Base-by-base conservation (phyloP, 2,329 filamentous ascomycete genomes). In the Ploettnerulaceae sp. region DNA sequence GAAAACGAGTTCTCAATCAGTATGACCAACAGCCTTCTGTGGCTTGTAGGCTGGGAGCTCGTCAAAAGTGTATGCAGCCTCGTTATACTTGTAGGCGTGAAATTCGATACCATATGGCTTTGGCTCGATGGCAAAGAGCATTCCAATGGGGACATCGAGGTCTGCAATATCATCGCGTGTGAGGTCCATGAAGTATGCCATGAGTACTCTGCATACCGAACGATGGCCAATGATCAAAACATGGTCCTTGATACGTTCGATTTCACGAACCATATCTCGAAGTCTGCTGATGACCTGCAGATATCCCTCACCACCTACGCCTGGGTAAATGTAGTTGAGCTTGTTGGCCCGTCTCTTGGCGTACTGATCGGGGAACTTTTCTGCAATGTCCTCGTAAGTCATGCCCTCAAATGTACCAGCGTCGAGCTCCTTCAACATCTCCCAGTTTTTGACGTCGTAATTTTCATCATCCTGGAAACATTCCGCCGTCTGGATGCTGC, bases 51-150 rank as follows among this genome's bases (percentile, higher is more conserved):
- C 76, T n/a, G 84, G 86, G 35, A 94, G 69, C 63, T 93, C 82
- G 49, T 93, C 82, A 60, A 98, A 98, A 76, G 84, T 89, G 53
- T 84, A 81, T 15, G 71, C 77, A 3, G 76, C 72, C 52, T 87
- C 79, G 63, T 95, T 87, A 70, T 95, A 98, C 51, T 82, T 80
- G 72, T 95, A 98, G 0, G 89, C 91, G 65, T 95, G 91, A 71
- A 97, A 96, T 51, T 95, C 91, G 48, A 96, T 90, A 11, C 93
- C 93, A 57, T 98, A 98, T 1, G 93, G 93, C 74, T 96, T 96
- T 25, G 93, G 93, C 67, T 98, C 91, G 37, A 98, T 84, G 57
- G 89, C 87, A 66, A 95, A 98, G 6, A 96, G 74, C 74, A 95
- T 90, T 14, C 93, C 93, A 38, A 98, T 72, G 0, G 93, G 93